A percentile compares a stretch with the other conserved stretches of the same genome.
Conservation (phyloP, 805 yeast species). For the Candida boidinii region DNA sequence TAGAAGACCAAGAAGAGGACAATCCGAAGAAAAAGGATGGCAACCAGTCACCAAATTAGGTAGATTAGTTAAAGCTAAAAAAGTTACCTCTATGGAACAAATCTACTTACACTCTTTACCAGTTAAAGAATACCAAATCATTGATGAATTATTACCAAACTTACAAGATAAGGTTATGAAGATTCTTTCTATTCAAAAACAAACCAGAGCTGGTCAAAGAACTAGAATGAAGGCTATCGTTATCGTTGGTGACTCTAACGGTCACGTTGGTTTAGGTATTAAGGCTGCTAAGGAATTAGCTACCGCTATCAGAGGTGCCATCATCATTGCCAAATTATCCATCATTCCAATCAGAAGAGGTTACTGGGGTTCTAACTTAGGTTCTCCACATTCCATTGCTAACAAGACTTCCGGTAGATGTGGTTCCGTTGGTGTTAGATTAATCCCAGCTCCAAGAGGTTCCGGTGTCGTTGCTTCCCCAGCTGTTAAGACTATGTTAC, state of each 20-base stretch:
- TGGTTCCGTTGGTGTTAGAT: conserved; percentile 98
- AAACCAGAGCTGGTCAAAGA: conserved; percentile 99
- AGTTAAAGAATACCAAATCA: conserved; percentile 98
- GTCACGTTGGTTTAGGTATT: conserved; percentile 99
- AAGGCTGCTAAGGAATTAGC: conserved; percentile 99
- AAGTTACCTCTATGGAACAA: conserved; percentile 93
- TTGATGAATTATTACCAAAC: conserved; percentile 91
- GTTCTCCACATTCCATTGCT: conserved; percentile 98
- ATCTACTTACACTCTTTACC: conserved; percentile 99
- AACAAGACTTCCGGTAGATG: conserved; percentile 99
- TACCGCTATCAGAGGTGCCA: conserved; percentile 99
- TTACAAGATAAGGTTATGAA: conserved; percentile 99
- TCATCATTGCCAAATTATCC: conserved; percentile 97
- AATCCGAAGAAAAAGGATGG: conserved; percentile 98
- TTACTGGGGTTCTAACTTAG: conserved; percentile 99
- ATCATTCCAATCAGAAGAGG: conserved; percentile 99
- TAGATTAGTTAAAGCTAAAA: conserved; percentile 98
- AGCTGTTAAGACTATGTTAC: conserved; percentile 97
- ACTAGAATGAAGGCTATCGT: conserved; percentile 99
- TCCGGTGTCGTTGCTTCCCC: conserved; percentile 99
- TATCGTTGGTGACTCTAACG: conserved; percentile 98
- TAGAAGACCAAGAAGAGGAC: conserved; percentile 61
- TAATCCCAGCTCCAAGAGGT: conserved; percentile 99
- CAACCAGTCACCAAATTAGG: conserved; percentile 99
- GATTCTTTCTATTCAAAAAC: conserved; percentile 99